Percentiles rank a stretch among this genome's conserved stretches.
Evolutionary conservation across 345 rosid genomes (phyloP).

Genomic region (Orychophragmus violaceus): DNA sequence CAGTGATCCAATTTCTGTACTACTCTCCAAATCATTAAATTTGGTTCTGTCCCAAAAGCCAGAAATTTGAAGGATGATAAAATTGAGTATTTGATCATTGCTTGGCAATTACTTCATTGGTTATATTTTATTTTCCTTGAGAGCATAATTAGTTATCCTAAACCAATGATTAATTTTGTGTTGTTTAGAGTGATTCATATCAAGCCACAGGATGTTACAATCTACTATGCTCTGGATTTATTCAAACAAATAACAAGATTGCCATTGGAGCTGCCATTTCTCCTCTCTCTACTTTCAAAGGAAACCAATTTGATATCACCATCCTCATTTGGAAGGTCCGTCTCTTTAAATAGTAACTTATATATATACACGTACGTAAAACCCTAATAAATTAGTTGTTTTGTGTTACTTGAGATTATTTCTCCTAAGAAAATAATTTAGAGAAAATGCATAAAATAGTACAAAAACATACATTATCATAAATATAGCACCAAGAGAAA

Average conservation of each 20-base stretch:
- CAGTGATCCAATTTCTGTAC: conserved; percentile 20
- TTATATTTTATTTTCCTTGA: neutral
- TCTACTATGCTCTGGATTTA: conserved; percentile 86
- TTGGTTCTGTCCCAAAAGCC: conserved; percentile 13
- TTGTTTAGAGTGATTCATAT: conserved; percentile 77
- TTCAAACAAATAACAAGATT: conserved; percentile 86
- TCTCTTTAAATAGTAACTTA: neutral
- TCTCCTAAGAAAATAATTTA: too few species aligned
- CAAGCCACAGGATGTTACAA: conserved; percentile 99
- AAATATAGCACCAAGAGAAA: too few species aligned
- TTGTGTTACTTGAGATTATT: neutral
- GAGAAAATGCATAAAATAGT: too few species aligned
- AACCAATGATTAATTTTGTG: neutral
- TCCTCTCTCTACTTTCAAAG: conserved; percentile 58
- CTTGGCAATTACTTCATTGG: neutral
- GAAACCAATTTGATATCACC: conserved; percentile 78
- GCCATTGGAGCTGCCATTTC: conserved; percentile 99
- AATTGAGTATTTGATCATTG: conserved; percentile 2
- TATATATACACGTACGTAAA: neutral
- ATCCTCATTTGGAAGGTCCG: conserved; percentile 91
- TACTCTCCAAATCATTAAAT: conserved; percentile 30
- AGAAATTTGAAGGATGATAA: neutral
- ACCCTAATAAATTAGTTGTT: neutral
- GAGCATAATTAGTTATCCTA: neutral
- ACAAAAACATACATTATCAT: too few species aligned